A percentile compares a stretch with the other conserved stretches of the same genome.
Evolutionary conservation across 768 basidiomycete species (phyloP).

Genomic region (Phlebiopsis flavidoalba): DNA sequence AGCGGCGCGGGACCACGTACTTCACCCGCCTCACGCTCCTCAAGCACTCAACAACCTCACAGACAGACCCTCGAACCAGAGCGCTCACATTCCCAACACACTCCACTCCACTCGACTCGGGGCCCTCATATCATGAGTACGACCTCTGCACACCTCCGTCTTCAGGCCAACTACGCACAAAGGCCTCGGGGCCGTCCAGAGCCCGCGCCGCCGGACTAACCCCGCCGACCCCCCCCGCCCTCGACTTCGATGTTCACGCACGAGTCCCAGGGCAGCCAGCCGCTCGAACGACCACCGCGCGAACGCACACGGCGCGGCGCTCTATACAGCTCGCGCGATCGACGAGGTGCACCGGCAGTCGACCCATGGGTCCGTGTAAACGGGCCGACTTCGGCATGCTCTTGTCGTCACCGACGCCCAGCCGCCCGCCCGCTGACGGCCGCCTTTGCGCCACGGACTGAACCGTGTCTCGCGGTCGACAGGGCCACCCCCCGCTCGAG

Average conservation of each 20-base stretch:
- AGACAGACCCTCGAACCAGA: background rate
- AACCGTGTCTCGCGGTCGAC: background rate
- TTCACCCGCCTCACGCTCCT: background rate
- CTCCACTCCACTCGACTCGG: background rate
- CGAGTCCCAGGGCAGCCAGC: background rate
- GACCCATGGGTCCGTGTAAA: background rate
- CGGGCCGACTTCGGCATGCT: background rate
- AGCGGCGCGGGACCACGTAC: background rate
- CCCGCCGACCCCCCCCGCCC: background rate
- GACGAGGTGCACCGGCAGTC: background rate
- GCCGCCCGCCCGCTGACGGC: background rate
- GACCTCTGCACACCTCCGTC: slow-evolving; percentile 10
- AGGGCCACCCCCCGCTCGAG: background rate
- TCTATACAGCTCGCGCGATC: background rate
- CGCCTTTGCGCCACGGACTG: background rate
- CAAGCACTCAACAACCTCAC: background rate
- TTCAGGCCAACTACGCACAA: slow-evolving; percentile 10
- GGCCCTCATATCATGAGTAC: background rate
- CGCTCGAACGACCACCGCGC: background rate
- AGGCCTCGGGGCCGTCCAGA: no score
- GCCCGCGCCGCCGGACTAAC: background rate
- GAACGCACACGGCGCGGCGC: no score
- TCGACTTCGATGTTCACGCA: slow-evolving; percentile 4
- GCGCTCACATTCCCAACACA: background rate
- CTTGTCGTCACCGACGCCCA: background rate